These are phyloP conservation scores for Alternaria ventricosa DNA, from an alignment of 2,329 filamentous ascomycete genomes.

Conservation along the genomic window DNA sequence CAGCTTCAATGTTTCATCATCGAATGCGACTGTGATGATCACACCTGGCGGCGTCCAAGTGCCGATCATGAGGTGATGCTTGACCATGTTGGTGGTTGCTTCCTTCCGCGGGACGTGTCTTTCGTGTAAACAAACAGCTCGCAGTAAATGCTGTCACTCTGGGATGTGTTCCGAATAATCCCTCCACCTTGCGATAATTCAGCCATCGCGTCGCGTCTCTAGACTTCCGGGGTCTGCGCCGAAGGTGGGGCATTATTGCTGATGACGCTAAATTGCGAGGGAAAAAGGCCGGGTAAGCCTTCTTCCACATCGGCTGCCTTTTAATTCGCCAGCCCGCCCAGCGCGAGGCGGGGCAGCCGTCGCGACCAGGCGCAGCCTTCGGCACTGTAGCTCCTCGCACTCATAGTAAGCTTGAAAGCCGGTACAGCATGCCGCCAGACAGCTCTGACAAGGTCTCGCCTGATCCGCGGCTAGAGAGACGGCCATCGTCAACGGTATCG, in stretches of 20 bases:
- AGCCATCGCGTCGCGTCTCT: slow-evolving; percentile 18
- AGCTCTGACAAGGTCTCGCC: slow-evolving; percentile 16
- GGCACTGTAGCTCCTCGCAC: slow-evolving; percentile 25
- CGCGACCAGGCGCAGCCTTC: slow-evolving; percentile 18
- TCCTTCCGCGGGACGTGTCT: background rate
- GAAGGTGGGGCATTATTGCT: slow-evolving; percentile 32
- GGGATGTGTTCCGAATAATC: background rate
- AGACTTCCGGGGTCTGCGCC: slow-evolving; percentile 17
- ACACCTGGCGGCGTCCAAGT: slow-evolving; percentile 90
- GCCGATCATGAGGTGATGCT: slow-evolving; percentile 89
- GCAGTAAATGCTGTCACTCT: background rate
- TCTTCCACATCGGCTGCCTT: slow-evolving; percentile 28
- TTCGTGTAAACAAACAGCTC: background rate
- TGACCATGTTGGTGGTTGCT: slow-evolving; percentile 60
- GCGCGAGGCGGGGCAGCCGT: slow-evolving; percentile 28
- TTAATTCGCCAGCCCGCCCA: slow-evolving; percentile 64
- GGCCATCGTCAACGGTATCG: slow-evolving; percentile 28
- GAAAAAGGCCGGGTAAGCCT: slow-evolving; percentile 33
- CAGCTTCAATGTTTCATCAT: slow-evolving; percentile 78
- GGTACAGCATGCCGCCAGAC: slow-evolving; percentile 25
- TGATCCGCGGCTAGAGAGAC: slow-evolving; percentile 32
- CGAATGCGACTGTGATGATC: slow-evolving; percentile 88
- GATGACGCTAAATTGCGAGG: slow-evolving; percentile 3
- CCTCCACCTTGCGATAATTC: slow-evolving; percentile 2
- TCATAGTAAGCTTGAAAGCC: slow-evolving; percentile 19